Conservation (phyloP, 352 stramenopile genomes). For the Phytopythium cucurbitacearum region DNA sequence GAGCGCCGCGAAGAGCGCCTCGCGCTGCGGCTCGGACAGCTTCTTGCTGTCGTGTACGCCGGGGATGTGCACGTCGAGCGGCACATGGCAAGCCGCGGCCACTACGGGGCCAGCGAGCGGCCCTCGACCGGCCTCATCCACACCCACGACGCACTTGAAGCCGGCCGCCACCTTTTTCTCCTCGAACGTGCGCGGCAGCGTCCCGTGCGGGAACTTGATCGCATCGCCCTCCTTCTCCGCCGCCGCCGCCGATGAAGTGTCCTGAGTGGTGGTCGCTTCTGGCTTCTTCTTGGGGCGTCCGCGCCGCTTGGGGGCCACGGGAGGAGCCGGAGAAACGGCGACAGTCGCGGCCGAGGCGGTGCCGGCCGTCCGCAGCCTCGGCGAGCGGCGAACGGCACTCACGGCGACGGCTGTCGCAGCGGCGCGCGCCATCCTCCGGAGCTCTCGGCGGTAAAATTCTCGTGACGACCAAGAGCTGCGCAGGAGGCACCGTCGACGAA, state of each 20-base stretch:
- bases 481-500: no score
- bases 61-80: conserved; percentile 70
- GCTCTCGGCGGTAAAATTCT: no score
- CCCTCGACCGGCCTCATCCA: conserved; percentile 96
- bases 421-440: conserved; percentile 1
- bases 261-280: no score
- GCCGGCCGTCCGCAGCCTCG: conserved; percentile 11
- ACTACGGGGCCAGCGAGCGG: conserved; percentile 92
- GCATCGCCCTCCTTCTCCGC: neutral
- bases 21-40: conserved; percentile 92
- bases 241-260: neutral
- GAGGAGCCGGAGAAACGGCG: conserved; percentile 3
- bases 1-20: conserved; percentile 89
- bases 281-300: no score
- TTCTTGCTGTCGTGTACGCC: conserved; percentile 96
- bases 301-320: neutral
- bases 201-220: conserved; percentile 39
- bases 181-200: conserved; percentile 56
- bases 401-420: conserved; percentile 12
- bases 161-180: conserved; percentile 40
- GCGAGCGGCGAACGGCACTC: conserved; percentile 14
- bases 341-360: no score
- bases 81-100: conserved; percentile 67
- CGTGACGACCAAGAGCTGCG: no score
- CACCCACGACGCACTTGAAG: conserved; percentile 85